phyloP scores from a whole-genome alignment of 2,329 filamentous ascomycete species.

The Botrytis fabae region DNA sequence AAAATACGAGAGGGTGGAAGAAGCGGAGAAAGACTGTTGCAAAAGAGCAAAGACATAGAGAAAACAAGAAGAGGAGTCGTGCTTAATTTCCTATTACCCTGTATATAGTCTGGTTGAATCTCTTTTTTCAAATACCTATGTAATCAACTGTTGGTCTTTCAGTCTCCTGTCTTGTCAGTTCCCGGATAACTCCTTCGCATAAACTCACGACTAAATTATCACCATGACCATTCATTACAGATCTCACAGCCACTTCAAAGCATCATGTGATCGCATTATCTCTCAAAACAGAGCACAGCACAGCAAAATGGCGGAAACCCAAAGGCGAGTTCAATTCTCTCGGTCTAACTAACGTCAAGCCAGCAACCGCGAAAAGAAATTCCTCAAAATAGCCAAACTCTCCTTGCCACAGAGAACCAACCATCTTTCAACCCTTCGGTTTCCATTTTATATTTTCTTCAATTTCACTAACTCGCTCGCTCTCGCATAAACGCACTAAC shows the following conservation, averaged over 20 bases:
- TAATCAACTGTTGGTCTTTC: neutral
- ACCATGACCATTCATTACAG: too few species aligned
- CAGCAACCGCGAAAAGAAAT: slow-evolving; percentile 5
- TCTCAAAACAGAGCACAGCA: neutral
- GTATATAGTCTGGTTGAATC: slow-evolving; percentile 13
- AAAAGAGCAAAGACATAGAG: slow-evolving; percentile 67
- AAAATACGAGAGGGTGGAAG: slow-evolving; percentile 67
- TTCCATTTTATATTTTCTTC: neutral
- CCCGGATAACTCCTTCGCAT: neutral
- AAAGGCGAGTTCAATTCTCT: neutral
- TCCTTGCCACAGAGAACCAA: neutral
- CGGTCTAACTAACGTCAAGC: neutral
- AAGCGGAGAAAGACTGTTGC: slow-evolving; percentile 59
- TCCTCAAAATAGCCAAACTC: neutral
- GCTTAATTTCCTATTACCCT: neutral
- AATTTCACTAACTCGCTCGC: neutral
- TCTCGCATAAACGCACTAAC: neutral
- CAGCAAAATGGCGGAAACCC: neutral
- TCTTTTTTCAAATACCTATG: neutral
- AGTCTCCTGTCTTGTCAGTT: neutral
- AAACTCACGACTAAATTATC: neutral
- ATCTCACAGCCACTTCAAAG: neutral
- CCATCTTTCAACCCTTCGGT: neutral
- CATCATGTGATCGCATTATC: neutral
- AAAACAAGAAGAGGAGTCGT: slow-evolving; percentile 56